Conservation (phyloP, 768 basidiomycete genomes). For the Dendrothele bispora region DNA sequence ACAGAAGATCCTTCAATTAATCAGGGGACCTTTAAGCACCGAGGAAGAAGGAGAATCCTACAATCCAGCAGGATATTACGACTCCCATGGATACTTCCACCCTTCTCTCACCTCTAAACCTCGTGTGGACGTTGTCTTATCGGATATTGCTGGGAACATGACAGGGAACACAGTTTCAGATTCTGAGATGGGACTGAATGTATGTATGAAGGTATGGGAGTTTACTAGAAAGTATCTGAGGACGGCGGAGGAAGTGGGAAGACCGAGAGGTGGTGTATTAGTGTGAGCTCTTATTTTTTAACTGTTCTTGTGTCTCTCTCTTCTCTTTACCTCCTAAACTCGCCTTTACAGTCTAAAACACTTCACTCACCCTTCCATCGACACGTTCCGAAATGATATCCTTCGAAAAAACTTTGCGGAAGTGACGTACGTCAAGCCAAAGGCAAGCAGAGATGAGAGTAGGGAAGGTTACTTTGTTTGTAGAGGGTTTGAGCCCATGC, state of each 20-base stretch:
- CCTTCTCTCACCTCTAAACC: slow-evolving; percentile 22
- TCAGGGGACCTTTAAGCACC: slow-evolving; percentile 26
- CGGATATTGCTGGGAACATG: slow-evolving; percentile 88
- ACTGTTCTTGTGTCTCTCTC: slow-evolving; percentile 6
- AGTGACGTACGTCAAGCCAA: slow-evolving; percentile 76
- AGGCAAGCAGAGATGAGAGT: slow-evolving; percentile 75
- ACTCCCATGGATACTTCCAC: too few species aligned
- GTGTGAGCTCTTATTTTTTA: slow-evolving; percentile 52
- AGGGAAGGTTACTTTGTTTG: slow-evolving; percentile 89
- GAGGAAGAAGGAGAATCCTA: too few species aligned
- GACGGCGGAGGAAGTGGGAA: slow-evolving; percentile 40
- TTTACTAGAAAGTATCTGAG: slow-evolving; percentile 62
- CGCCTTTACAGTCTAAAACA: slow-evolving; percentile 70
- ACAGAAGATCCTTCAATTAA: slow-evolving; percentile 38
- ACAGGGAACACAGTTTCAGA: slow-evolving; percentile 72
- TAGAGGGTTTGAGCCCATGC: slow-evolving; percentile 55
- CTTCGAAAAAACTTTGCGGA: slow-evolving; percentile 64
- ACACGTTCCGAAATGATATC: slow-evolving; percentile 56
- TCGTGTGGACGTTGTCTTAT: slow-evolving; percentile 74
- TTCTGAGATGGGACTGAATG: slow-evolving; percentile 64
- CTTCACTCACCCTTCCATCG: slow-evolving; percentile 73
- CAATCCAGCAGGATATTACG: too few species aligned
- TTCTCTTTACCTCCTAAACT: too few species aligned
- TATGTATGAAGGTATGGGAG: slow-evolving; percentile 70
- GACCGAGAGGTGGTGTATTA: slow-evolving; percentile 50